Base-by-base conservation (phyloP, 1,284 basidiomycete species). In the Heterobasidion annosum region DNA sequence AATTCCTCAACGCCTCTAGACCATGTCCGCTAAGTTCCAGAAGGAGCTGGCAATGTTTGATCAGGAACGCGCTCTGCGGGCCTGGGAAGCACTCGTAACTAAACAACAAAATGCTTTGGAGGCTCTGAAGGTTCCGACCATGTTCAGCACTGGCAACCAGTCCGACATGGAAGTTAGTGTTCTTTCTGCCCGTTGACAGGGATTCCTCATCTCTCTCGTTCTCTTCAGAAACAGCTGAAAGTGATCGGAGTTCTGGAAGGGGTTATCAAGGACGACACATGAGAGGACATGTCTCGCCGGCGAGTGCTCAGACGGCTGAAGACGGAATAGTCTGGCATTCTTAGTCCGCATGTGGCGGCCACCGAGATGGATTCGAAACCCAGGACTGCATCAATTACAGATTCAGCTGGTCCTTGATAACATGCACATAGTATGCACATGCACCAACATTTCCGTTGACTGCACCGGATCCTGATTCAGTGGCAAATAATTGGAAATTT, bases 41-140 rank as follows among this genome's bases (percentile, higher is more conserved):
- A 78, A 73, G 60, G 86, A 89, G 58, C 64, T 90, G 44, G 67
- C 67, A 34, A 77, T 73, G 59, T 90, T 90, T 62, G 86, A 91
- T 62, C 61, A 62, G 13, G 80, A 87, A 54, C 75, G 83, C 46
- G 82, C 75, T 9, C 65, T 89, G 7, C 72, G 79, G 8, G 84
- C 85, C 9, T 91, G 88, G 87, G 88, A 87, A 62, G 78, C 76
- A 19, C 73, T 91, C n/a, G 66, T 83, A 35, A 68, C 77, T 50
- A 80, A 79, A 60, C 88, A 91, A 65, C 88, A 91, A 68, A 63
- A 69, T 0, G 68, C 76, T 32, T 70, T 91, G 44, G 79, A 81
- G 62, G 64, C 73, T 34, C 69, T 84, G 40, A 72, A 75, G 43
- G 78, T 91, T 12, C 88, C 88, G 13, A 74, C 79, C 1, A 90